Evolutionary conservation across 192 early-diverging fungal genomes (phyloP).

Genomic region (Coemansia erecta): DNA sequence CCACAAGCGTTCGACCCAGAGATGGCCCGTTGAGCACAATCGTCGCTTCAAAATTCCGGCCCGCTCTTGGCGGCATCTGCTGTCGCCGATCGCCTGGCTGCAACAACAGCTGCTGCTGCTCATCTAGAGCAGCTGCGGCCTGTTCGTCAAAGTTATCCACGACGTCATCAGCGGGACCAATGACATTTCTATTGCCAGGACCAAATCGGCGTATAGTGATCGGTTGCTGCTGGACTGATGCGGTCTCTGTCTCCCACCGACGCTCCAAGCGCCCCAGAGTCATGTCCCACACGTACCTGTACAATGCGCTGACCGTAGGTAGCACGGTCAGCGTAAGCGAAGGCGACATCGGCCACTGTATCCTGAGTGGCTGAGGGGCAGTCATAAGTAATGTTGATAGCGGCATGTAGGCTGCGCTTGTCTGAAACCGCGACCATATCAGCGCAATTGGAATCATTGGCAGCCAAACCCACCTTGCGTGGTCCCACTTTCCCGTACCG

Average conservation of each 20-base stretch:
- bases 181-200: neutral
- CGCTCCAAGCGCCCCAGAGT: constrained; percentile 58
- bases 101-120: constrained; percentile 13
- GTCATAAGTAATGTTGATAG: constrained; percentile 60
- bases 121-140: constrained; percentile 3
- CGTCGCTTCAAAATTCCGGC: constrained; percentile 52
- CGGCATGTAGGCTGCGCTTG: constrained; percentile 61
- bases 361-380: constrained; percentile 55
- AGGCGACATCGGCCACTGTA: constrained; percentile 62
- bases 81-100: constrained; percentile 1
- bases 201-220: constrained; percentile 28
- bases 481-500: constrained; percentile 57
- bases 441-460: constrained; percentile 62
- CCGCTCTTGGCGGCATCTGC: neutral
- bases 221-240: constrained; percentile 23
- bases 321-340: constrained; percentile 60
- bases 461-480: constrained; percentile 62
- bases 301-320: constrained; percentile 62
- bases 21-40: constrained; percentile 57
- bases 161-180: neutral
- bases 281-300: constrained; percentile 56
- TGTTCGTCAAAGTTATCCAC: neutral
- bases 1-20: constrained; percentile 61
- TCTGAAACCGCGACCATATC: constrained; percentile 59
- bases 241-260: constrained; percentile 54